Conservation (phyloP, 2,329 filamentous ascomycete species). For the Penicillium carneum region DNA sequence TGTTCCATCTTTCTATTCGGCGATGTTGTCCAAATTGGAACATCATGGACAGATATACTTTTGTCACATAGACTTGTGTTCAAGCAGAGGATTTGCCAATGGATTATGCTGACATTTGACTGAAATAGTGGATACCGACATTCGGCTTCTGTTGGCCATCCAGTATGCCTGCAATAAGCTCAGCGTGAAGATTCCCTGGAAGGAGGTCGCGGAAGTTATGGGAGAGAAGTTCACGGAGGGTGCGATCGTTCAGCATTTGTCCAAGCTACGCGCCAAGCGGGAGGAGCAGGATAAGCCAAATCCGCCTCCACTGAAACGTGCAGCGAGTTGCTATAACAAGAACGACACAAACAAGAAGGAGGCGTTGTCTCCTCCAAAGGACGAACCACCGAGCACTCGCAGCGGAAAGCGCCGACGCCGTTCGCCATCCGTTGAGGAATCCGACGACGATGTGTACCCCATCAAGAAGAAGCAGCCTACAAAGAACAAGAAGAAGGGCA, state of each 20-base stretch:
- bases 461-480: background rate
- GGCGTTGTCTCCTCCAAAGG: background rate
- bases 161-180: constrained; percentile 51
- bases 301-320: constrained; percentile 51
- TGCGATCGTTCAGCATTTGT: constrained; percentile 57
- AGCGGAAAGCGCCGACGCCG: background rate
- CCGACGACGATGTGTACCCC: background rate
- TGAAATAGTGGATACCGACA: constrained; percentile 52
- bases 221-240: constrained; percentile 52
- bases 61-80: background rate
- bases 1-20: background rate
- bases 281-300: constrained; percentile 43
- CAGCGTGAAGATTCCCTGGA: constrained; percentile 54
- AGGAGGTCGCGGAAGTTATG: constrained; percentile 50
- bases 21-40: background rate
- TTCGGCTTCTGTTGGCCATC: constrained; percentile 52
- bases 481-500: background rate
- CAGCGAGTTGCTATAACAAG: constrained; percentile 5
- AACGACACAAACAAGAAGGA: background rate
- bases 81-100: background rate
- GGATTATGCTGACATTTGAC: constrained; percentile 24
- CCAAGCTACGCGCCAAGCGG: constrained; percentile 53
- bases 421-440: background rate
- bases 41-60: background rate
- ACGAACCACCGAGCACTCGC: background rate